These are phyloP conservation scores for Zychaea mexicana DNA, from an alignment of 371 early-diverging fungal species.

Conservation along the genomic window DNA sequence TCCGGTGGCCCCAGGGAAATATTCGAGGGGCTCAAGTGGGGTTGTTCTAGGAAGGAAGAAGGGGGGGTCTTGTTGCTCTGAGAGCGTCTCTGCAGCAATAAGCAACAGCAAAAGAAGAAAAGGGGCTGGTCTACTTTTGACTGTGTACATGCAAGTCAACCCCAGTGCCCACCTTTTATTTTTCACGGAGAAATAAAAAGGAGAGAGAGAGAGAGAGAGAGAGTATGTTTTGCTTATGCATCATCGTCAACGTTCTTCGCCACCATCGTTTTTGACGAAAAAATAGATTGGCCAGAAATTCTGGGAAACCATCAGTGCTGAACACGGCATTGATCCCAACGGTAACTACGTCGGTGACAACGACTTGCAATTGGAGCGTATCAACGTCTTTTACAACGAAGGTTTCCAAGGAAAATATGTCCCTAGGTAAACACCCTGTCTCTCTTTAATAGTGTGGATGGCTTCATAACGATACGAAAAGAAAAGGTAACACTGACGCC, in stretches of 20 bases:
- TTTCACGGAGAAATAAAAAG: neutral
- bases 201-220: no score
- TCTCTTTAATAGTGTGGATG: neutral
- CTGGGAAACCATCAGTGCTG: slow-evolving; percentile 93
- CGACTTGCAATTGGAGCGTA: slow-evolving; percentile 92
- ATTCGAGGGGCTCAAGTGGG: no score
- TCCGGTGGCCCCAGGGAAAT: no score
- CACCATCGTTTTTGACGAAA: slow-evolving; percentile 59
- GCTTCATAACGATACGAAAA: neutral
- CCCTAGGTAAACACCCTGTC: slow-evolving; percentile 64
- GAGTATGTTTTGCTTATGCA: neutral
- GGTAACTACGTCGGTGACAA: slow-evolving; percentile 85
- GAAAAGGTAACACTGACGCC: no score
- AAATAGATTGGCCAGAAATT: slow-evolving; percentile 83
- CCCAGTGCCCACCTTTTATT: neutral
- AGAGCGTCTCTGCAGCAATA: no score
- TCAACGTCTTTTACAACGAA: slow-evolving; percentile 98
- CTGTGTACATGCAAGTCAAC: no score
- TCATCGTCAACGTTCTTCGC: no score
- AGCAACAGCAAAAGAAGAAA: no score
- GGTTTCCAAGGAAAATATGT: slow-evolving; percentile 82
- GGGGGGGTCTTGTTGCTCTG: no score
- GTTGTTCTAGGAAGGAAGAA: no score
- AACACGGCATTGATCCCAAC: slow-evolving; percentile 86
- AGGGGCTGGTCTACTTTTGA: no score